phyloP scores from a whole-genome alignment of 371 early-diverging fungal species.

The Entomophthora muscae region DNA sequence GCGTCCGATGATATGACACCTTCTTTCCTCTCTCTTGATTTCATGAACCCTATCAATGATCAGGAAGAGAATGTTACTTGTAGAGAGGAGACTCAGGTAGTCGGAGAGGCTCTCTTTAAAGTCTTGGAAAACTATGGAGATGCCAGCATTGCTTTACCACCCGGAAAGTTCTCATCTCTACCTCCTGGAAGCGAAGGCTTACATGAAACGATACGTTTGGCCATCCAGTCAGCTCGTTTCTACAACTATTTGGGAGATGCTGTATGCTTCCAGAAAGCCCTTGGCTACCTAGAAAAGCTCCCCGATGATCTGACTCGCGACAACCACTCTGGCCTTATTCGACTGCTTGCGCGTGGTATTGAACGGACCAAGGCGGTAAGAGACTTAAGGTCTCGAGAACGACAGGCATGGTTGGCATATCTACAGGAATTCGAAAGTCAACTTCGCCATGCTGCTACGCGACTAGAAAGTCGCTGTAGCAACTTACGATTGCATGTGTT shows the following conservation, averaged over 20 bases:
- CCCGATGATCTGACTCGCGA: constrained; percentile 13
- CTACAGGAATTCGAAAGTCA: constrained; percentile 16
- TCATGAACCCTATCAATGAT: background rate
- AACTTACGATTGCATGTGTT: constrained; percentile 19
- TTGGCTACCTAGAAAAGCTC: constrained; percentile 13
- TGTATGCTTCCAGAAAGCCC: constrained; percentile 17
- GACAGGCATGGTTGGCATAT: constrained; percentile 16
- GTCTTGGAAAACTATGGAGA: background rate
- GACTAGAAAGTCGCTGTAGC: constrained; percentile 14
- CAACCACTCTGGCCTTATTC: constrained; percentile 14
- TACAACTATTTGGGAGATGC: constrained; percentile 17
- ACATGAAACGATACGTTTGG: constrained; percentile 4
- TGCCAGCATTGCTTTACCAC: background rate
- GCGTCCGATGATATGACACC: background rate
- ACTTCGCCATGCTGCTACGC: constrained; percentile 13
- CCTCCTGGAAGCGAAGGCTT: background rate
- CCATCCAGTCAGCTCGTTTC: constrained; percentile 15
- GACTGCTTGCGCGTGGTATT: constrained; percentile 17
- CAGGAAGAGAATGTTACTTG: background rate
- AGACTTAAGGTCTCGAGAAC: constrained; percentile 11
- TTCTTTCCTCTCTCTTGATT: background rate
- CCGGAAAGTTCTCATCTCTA: background rate
- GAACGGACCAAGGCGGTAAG: constrained; percentile 15
- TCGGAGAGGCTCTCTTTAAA: background rate
- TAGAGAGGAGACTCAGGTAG: background rate